Percentiles rank a stretch among this genome's conserved stretches.
Conservation (phyloP, 345 rosid species). For the Mallotus nudiflorus region DNA sequence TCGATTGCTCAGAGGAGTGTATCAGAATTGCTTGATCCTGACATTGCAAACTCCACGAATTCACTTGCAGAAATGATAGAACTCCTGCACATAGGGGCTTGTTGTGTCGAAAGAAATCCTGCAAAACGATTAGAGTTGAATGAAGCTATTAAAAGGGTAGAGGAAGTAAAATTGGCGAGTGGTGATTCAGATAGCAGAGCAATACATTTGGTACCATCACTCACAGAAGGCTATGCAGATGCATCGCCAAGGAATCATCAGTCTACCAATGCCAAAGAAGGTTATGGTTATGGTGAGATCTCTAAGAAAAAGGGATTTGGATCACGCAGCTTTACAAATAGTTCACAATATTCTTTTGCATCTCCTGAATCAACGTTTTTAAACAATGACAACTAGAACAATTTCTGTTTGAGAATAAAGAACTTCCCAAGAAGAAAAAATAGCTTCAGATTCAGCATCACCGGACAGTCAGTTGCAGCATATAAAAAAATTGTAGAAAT, state of each 20-base stretch:
- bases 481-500: neutral
- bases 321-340: conserved; percentile 6
- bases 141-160: conserved; percentile 58
- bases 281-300: neutral
- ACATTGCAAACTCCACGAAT: conserved; percentile 36
- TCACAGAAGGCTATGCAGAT: conserved; percentile 27
- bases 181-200: conserved; percentile 24
- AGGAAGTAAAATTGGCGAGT: conserved; percentile 42
- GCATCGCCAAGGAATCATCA: neutral
- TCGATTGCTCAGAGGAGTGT: conserved; percentile 46
- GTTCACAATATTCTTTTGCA: conserved; percentile 8
- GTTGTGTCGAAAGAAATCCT: conserved; percentile 50
- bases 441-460: neutral
- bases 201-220: conserved; percentile 26
- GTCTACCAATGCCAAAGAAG: conserved; percentile 8
- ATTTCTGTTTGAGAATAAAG: neutral
- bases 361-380: conserved; percentile 4
- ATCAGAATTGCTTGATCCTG: conserved; percentile 61
- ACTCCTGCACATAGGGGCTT: conserved; percentile 56
- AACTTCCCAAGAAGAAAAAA: neutral
- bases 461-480: conserved; percentile 1
- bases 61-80: conserved; percentile 41
- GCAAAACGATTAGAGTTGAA: conserved; percentile 46
- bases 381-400: neutral
- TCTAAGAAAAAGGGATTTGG: neutral